Conservation (phyloP, 345 rosid genomes). For the Gynandropsis gynandra region DNA sequence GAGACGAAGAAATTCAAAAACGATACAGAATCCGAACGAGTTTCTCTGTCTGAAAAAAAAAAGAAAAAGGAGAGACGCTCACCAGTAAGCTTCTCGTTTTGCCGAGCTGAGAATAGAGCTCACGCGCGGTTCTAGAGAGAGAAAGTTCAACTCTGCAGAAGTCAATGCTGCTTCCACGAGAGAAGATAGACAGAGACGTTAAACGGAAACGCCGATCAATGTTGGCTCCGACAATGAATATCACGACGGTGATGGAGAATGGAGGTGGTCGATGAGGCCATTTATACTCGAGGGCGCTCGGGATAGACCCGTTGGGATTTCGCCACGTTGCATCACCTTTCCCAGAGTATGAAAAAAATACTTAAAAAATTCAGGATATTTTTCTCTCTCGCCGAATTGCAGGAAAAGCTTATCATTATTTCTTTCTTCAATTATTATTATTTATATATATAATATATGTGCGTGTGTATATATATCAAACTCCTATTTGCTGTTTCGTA, state of each 20-base stretch:
- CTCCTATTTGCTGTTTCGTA: too few species aligned
- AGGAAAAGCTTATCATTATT: too few species aligned
- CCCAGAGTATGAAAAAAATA: background rate
- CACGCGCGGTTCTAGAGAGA: constrained; percentile 1
- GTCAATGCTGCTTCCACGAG: constrained; percentile 15
- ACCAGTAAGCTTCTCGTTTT: constrained; percentile 11
- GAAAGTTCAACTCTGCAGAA: background rate
- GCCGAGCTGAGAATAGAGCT: constrained; percentile 3
- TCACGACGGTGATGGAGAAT: constrained; percentile 4
- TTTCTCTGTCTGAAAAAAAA: background rate
- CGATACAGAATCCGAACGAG: background rate
- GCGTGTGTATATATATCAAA: too few species aligned
- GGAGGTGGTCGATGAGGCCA: constrained; percentile 7
- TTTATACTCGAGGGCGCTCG: constrained; percentile 19
- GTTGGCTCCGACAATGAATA: constrained; percentile 19
- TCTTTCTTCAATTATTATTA: too few species aligned
- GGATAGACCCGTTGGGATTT: constrained; percentile 15
- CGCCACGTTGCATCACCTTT: constrained; percentile 9
- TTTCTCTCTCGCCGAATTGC: constrained; percentile 11
- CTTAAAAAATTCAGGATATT: constrained; percentile 22
- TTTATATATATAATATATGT: too few species aligned
- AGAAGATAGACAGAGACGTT: background rate
- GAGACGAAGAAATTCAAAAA: background rate
- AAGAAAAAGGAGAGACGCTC: background rate
- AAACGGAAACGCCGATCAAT: constrained; percentile 18